Conservation (phyloP, 106 monocot species). For the Dactylorhiza incarnata region DNA sequence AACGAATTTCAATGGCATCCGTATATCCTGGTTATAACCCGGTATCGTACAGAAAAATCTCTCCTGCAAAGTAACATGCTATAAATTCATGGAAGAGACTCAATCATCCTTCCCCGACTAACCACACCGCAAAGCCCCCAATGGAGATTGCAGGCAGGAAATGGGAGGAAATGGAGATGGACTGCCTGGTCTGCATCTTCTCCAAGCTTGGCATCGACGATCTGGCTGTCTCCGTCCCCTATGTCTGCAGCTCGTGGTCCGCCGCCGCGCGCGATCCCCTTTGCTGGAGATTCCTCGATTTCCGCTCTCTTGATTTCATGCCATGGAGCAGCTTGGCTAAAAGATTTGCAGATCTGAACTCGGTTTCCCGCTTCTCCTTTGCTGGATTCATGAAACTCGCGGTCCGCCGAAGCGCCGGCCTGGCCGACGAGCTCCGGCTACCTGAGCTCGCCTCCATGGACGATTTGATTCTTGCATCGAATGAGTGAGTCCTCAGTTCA, state of each 20-base stretch:
- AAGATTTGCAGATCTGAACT: not conserved
- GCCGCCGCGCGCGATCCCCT: conserved; percentile 3
- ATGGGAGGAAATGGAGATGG: conserved; percentile 19
- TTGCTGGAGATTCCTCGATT: conserved; percentile 21
- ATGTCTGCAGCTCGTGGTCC: not conserved
- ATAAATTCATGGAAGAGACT: not conserved
- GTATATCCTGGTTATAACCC: no score
- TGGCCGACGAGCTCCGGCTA: conserved; percentile 2
- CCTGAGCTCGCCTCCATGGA: not conserved
- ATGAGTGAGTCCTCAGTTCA: not conserved
- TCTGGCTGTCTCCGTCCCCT: not conserved
- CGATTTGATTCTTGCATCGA: conserved; percentile 2
- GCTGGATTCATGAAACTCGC: not conserved
- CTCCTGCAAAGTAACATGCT: no score
- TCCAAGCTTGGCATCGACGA: conserved; percentile 3
- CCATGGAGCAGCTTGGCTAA: conserved; percentile 15
- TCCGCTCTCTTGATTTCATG: conserved; percentile 13
- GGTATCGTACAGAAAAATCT: no score
- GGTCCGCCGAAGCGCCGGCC: not conserved
- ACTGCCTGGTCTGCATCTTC: conserved; percentile 25
- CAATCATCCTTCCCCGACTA: not conserved
- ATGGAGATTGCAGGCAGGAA: not conserved
- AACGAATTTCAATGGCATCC: no score
- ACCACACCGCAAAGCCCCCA: not conserved
- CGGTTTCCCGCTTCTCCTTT: not conserved